Evolutionary conservation across 768 basidiomycete species (phyloP), one percentile per base, ranked within the genome.

Genomic region (Leucocoprinus birnbaumii): DNA sequence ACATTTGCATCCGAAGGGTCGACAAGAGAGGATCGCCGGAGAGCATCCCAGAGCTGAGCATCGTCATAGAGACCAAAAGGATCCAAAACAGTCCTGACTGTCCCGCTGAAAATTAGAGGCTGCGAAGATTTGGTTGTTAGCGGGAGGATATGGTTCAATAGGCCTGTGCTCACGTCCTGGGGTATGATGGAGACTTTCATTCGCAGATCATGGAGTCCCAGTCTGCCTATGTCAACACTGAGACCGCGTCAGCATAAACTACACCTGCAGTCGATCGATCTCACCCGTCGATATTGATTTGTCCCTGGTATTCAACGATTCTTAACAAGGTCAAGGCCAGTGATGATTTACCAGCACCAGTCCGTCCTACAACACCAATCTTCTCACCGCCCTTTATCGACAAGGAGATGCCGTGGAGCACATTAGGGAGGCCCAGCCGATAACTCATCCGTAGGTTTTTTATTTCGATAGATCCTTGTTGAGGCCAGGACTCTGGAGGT

Each of bases 341-440:
- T 0, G 84, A 84, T 0, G 78, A 80, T 62, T 83, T 83, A 19
- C 82, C 84, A 0, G 83, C 82, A 1, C 84, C 86, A 38, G 75
- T 77, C 59, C 73, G 67, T 48, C 88, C 88, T 8, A 91, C 87
- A 35, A 91, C 80, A 13, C 88, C 89, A 52, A 91, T 83, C 72
- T 89, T 89, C 68, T 92, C 87, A 0, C 85, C 84, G 0, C 79
- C 80, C 2, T 72, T 67, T 43, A 91, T 79, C n/a, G 69, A 69
- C 60, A 91, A 45, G 3, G 79, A 78, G 18, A 91, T 71, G 0
- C 81, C 82, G 60, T 84, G 83, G 35, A 92, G 73, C 2, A 91
- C 88, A 13, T 80, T 77, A 0, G 89, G 88, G n/a, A 91, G 72
- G 3, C 85, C 87, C 0, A 82, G 78, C 19, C 90, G 72, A 63